These are phyloP conservation scores for Bruguiera sexangula DNA, from an alignment of 345 rosid species.

Conservation along the genomic window DNA sequence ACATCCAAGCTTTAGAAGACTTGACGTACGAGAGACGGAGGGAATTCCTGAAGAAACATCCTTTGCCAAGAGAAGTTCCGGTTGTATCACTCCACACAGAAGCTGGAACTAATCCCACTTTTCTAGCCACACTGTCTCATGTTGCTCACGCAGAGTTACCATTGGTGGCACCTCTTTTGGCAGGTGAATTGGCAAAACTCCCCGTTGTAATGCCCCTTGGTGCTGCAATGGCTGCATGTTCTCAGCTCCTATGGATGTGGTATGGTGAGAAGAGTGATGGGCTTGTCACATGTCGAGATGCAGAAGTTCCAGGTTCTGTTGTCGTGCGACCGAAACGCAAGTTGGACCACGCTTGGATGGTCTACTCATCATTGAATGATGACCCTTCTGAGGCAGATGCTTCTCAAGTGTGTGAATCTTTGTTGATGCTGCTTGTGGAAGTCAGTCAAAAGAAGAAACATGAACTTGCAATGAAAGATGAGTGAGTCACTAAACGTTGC, in stretches of 20 bases:
- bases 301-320: slow-evolving; percentile 90
- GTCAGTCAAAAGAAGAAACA: slow-evolving; percentile 41
- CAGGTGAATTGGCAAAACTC: slow-evolving; percentile 57
- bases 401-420: slow-evolving; percentile 89
- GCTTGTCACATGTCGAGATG: slow-evolving; percentile 79
- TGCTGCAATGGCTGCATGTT: slow-evolving; percentile 99
- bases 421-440: slow-evolving; percentile 77
- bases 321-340: slow-evolving; percentile 78
- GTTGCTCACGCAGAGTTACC: slow-evolving; percentile 94
- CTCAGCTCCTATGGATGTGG: slow-evolving; percentile 74
- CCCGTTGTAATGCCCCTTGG: slow-evolving; percentile 91
- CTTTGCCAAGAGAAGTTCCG: slow-evolving; percentile 71
- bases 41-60: slow-evolving; percentile 72
- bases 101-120: slow-evolving; percentile 82
- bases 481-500: neutral
- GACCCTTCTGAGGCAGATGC: slow-evolving; percentile 67
- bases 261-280: slow-evolving; percentile 94
- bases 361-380: slow-evolving; percentile 77
- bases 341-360: slow-evolving; percentile 98
- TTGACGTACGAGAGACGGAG: slow-evolving; percentile 82
- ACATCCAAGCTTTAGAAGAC: slow-evolving; percentile 91
- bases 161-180: slow-evolving; percentile 32
- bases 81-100: slow-evolving; percentile 90
- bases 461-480: slow-evolving; percentile 22
- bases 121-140: slow-evolving; percentile 71